Percentiles rank a stretch among this genome's conserved stretches.
Evolutionary conservation across 208 protist genomes (phyloP).

Genomic region (Acanthamoeba quina): DNA sequence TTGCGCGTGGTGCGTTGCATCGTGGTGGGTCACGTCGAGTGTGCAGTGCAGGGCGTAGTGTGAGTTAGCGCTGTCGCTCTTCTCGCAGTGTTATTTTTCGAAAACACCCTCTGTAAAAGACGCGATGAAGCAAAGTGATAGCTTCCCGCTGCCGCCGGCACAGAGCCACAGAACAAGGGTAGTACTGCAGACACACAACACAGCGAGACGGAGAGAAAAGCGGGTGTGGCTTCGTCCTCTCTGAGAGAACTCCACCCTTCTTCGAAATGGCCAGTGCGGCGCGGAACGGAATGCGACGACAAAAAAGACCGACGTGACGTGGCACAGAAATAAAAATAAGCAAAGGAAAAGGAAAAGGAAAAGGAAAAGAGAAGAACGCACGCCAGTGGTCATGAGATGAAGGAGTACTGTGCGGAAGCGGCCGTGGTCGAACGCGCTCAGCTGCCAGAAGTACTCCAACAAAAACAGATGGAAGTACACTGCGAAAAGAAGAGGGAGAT

Average conservation of each 20-base stretch:
- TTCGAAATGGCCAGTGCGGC: background rate
- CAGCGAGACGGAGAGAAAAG: background rate
- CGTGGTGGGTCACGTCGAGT: background rate
- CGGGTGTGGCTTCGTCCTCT: background rate
- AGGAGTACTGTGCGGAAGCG: constrained; percentile 6
- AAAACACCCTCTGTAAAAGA: background rate
- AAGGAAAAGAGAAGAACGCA: background rate
- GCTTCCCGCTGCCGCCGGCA: too few relatives aligned
- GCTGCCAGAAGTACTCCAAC: constrained; percentile 39
- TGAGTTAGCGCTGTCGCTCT: background rate
- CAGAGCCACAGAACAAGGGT: background rate
- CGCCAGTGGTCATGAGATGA: constrained; percentile 15
- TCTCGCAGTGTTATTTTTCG: background rate
- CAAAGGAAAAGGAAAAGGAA: background rate
- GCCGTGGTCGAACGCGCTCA: constrained; percentile 13
- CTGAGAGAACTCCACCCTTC: background rate
- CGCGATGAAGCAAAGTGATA: too few relatives aligned
- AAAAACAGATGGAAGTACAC: constrained; percentile 37
- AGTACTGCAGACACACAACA: background rate
- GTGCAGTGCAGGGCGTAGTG: too few relatives aligned
- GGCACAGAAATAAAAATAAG: background rate
- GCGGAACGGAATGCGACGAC: background rate
- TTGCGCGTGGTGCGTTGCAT: background rate
- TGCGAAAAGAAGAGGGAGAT: background rate
- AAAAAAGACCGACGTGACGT: too few relatives aligned